Evolutionary conservation across 305 asterid genomes (phyloP), one percentile per base, ranked within the genome.

Genomic region (Fraxinus velutina): DNA sequence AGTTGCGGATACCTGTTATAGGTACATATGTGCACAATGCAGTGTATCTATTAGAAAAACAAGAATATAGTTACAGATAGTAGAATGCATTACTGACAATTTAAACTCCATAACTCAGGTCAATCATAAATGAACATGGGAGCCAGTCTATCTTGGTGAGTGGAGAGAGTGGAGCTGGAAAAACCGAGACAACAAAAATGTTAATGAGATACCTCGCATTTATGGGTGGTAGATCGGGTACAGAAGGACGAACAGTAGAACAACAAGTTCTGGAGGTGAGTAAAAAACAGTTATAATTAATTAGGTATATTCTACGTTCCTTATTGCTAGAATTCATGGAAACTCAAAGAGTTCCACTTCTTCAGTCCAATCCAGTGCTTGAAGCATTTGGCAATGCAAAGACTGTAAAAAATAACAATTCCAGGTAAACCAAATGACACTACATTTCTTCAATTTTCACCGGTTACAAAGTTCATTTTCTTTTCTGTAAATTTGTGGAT

Each of bases 311-410:
- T 12, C 36, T 27, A 75, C 79, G 62, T 82, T 86, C 82, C 57
- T 60, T 77, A 52, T 37, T 52, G 81, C 55, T 27, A 81, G 50
- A 76, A 83, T 83, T 66, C 62, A 66, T 57, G 17, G 22, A 33
- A 77, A 79, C 55, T 84, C 78, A 68, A 81, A 81, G 62, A 21
- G 13, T 70, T 84, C 81, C 32, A 66, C 71, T 74, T 83, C 27
- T 80, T 55, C 91, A 95, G 99, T 95, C 99, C 50, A 95, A 93
- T 81, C 99, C 99, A 77, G 99, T 95, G 22, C 90, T 95, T 34
- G 98, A 95, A 89, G 99, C 99, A 85, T 93, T 95, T 86, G 99
- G 99, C 77, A 93, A 93, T 83, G 98, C 99, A 60, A 95, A 95
- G 87, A 95, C 99, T 0, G 97, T 95, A 78, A 95, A 91, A 81